Evolutionary conservation across 2,329 filamentous ascomycete species (phyloP).

Genomic region (Bipolaris victoriae): DNA sequence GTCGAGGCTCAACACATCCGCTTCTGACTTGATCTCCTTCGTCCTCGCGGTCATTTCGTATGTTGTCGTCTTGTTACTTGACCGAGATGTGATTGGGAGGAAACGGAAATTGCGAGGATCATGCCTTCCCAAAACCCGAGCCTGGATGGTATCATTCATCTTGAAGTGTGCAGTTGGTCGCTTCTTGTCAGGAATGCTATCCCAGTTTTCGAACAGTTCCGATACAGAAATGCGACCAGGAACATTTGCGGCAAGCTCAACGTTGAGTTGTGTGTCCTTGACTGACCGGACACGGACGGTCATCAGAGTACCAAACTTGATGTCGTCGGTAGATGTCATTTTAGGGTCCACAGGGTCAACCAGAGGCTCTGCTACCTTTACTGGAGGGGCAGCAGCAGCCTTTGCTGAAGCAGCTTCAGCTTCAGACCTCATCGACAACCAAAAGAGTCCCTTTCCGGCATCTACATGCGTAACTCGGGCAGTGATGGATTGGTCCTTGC

Average conservation of each 20-base stretch:
- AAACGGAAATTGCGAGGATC: conserved; percentile 91
- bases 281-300: conserved; percentile 82
- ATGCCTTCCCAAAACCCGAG: conserved; percentile 83
- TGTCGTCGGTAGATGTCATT: conserved; percentile 71
- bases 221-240: conserved; percentile 94
- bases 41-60: conserved; percentile 88
- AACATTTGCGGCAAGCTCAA: conserved; percentile 83
- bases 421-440: conserved; percentile 64
- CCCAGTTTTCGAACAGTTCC: conserved; percentile 86
- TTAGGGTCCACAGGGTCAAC: conserved; percentile 69
- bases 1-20: conserved; percentile 71
- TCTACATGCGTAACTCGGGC: conserved; percentile 77
- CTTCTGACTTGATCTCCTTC: conserved; percentile 58
- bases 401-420: conserved; percentile 49
- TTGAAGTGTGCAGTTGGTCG: conserved; percentile 77
- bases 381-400: conserved; percentile 26
- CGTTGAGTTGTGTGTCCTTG: conserved; percentile 91
- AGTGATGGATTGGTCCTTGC: conserved; percentile 75
- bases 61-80: conserved; percentile 72
- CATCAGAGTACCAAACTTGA: conserved; percentile 73
- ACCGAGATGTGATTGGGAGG: conserved; percentile 86
- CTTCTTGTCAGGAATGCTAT: conserved; percentile 83
- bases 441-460: conserved; percentile 70
- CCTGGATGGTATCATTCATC: conserved; percentile 71
- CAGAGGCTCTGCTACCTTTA: conserved; percentile 49